Conservation (phyloP, 768 basidiomycete genomes). For the Galerina sulciceps region DNA sequence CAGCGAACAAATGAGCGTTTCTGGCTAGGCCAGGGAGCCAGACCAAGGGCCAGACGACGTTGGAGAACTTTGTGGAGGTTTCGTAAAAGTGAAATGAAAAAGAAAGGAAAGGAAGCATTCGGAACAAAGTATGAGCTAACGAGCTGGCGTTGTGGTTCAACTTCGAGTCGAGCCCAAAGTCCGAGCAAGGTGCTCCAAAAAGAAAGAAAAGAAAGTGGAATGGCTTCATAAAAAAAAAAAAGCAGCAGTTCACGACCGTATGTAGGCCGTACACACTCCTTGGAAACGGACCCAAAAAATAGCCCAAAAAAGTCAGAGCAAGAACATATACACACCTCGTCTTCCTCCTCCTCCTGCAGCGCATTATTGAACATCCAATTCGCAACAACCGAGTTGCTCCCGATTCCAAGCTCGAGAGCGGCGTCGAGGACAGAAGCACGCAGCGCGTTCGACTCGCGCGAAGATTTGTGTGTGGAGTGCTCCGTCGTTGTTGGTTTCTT, state of each 20-base stretch:
- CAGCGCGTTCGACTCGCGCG: slow-evolving; percentile 60
- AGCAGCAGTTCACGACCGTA: too few relatives aligned
- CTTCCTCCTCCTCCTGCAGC: slow-evolving; percentile 60
- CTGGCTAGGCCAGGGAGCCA: background rate
- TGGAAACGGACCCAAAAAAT: background rate
- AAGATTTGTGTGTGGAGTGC: slow-evolving; percentile 4
- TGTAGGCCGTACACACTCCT: too few relatives aligned
- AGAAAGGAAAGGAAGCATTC: background rate
- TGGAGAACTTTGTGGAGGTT: background rate
- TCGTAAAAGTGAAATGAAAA: slow-evolving; percentile 8
- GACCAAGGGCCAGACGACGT: background rate
- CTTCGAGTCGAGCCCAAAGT: background rate
- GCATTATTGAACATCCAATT: slow-evolving; percentile 77
- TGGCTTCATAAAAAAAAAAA: background rate
- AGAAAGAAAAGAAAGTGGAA: background rate
- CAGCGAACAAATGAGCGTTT: background rate
- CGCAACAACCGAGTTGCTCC: slow-evolving; percentile 60
- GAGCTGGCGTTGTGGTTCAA: background rate
- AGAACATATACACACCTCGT: slow-evolving; percentile 29
- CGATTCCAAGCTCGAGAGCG: slow-evolving; percentile 70
- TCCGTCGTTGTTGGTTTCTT: background rate
- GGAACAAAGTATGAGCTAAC: background rate
- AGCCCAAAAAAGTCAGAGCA: background rate
- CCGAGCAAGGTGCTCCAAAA: background rate
- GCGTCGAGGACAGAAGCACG: slow-evolving; percentile 78